Base-by-base conservation (phyloP, 257 asterid species). In the Rehmannia glutinosa region DNA sequence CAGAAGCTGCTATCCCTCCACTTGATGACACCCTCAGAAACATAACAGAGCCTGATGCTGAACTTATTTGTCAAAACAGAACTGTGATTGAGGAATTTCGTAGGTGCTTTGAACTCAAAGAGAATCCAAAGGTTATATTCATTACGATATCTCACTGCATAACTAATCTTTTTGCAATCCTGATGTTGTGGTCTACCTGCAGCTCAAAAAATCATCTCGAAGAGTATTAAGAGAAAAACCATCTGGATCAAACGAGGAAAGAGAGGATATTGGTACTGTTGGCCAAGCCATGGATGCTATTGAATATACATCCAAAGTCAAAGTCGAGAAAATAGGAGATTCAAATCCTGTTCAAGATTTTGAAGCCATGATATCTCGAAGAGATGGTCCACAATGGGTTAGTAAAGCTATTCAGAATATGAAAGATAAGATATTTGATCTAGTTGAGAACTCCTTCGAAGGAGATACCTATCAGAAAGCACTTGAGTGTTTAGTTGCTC, bases 311-410 rank as follows among this genome's bases (percentile, higher is more conserved):
- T 87, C 89, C 33, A 24, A 75, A 57, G 71, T 78, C 55, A 84
- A 87, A 66, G 79, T 65, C n/a, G 96, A 88, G 70, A 71, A 82
- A 19, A 79, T 87, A 32, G 97, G 96, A 55, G 83, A 84, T 64
- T 66, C 76, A 38, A 75, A 85, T 77, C 97, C 97, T 6, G 85
- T 93, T 63, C 76, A 83, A 77, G 99, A 93, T 77, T 93, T 93
- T 73, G 95, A 88, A 77, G 86, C 86, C 57, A 86, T 93, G 91
- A 70, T 93, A 68, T 85, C 96, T 47, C 91, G 96, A 49, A 82
- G 96, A 80, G 97, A 93, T 77, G 56, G 83, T 80, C 86, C 97
- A 77, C 74, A 80, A 56, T 90, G 99, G 96, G 87, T 90, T 57
- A 64, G 49, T 55, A 85, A 78, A 78, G 97, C 96, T 47, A 89